Conservation (phyloP, 139 green algal species). For the Chlorella vulgaris region DNA sequence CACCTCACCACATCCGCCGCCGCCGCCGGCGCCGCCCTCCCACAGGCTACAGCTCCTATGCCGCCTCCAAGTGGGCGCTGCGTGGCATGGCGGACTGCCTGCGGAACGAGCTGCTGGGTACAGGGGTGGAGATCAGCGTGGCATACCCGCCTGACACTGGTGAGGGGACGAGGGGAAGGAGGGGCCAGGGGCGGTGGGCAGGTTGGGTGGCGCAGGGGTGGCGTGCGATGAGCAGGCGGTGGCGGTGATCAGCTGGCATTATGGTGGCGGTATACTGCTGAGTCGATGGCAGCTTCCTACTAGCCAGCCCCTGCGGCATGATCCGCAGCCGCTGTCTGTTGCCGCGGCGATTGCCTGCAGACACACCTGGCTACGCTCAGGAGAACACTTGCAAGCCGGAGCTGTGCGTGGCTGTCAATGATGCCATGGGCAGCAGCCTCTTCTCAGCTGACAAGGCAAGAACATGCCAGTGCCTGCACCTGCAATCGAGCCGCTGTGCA, state of each 20-base stretch:
- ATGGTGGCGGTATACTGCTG: too few species aligned
- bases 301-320: too few species aligned
- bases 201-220: neutral
- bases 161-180: neutral
- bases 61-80: conserved; percentile 83
- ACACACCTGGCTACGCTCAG: conserved; percentile 74
- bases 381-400: conserved; percentile 76
- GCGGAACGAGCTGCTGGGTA: conserved; percentile 77
- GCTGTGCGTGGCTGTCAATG: conserved; percentile 58
- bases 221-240: too few species aligned
- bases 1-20: neutral
- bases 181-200: too few species aligned
- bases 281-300: too few species aligned
- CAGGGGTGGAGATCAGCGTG: conserved; percentile 70
- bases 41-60: conserved; percentile 75
- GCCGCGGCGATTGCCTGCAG: too few species aligned
- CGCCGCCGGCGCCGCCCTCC: too few species aligned
- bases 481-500: neutral
- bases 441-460: conserved; percentile 53
- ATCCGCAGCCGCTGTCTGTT: too few species aligned
- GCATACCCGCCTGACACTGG: conserved; percentile 82
- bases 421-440: conserved; percentile 45
- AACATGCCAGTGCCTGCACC: neutral
- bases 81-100: conserved; percentile 83
- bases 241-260: too few species aligned